Evolutionary conservation across 2,329 filamentous ascomycete species (phyloP).

Genomic region (Alternaria brassicae): DNA sequence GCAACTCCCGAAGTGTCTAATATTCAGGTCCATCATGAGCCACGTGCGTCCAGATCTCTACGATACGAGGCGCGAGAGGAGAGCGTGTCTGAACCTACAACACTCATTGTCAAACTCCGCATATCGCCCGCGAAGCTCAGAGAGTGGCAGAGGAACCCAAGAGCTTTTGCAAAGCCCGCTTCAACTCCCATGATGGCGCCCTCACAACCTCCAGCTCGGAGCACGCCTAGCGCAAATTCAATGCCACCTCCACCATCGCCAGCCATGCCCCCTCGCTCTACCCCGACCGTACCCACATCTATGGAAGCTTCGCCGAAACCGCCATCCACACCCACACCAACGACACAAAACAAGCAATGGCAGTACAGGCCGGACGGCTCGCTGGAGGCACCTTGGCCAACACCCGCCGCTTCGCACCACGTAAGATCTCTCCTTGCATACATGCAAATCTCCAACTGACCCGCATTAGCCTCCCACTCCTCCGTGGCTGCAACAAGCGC

Average conservation of each 20-base stretch:
- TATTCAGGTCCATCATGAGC: slow-evolving; percentile 68
- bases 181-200: slow-evolving; percentile 57
- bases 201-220: slow-evolving; percentile 55
- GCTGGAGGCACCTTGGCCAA: slow-evolving; percentile 68
- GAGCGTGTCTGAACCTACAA: slow-evolving; percentile 69
- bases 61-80: slow-evolving; percentile 76
- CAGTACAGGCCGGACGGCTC: slow-evolving; percentile 61
- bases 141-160: slow-evolving; percentile 67
- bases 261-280: slow-evolving; percentile 47
- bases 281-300: slow-evolving; percentile 30
- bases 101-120: slow-evolving; percentile 75
- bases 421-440: slow-evolving; percentile 59
- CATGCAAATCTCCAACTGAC: slow-evolving; percentile 21
- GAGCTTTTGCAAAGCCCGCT: slow-evolving; percentile 52
- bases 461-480: slow-evolving; percentile 77
- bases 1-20: slow-evolving; percentile 82
- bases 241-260: slow-evolving; percentile 65
- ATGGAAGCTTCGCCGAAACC: slow-evolving; percentile 41
- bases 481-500: slow-evolving; percentile 79
- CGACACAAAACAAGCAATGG: slow-evolving; percentile 42
- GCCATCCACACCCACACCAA: slow-evolving; percentile 49
- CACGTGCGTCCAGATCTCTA: slow-evolving; percentile 68
- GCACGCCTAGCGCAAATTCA: slow-evolving; percentile 59
- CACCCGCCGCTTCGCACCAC: slow-evolving; percentile 64
- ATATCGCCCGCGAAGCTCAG: slow-evolving; percentile 75